Evolutionary conservation across 2,329 filamentous ascomycete species (phyloP), one percentile per base, ranked within the genome.

Genomic region (Sphaerulina populicola): DNA sequence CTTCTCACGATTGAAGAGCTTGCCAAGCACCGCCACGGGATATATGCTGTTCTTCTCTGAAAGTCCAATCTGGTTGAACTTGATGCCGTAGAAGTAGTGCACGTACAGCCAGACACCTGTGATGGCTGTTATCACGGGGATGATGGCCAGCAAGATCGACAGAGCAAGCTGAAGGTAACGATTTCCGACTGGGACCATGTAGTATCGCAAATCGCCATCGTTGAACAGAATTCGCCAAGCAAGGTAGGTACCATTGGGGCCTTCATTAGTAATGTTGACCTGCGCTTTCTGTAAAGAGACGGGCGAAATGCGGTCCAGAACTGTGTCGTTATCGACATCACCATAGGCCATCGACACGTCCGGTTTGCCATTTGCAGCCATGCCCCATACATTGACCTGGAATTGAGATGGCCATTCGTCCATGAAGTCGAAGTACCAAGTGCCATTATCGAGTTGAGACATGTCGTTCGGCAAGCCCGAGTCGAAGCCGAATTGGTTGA

Each of bases 381-480:
- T 79, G 46, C 81, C 82, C 81, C 82, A 85, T 4, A 82, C 72
- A 57, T 83, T 85, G 52, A 83, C 68, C 60, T 83, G 80, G 50
- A 80, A 75, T 43, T 75, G 68, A 2, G 77, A 75, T 5, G 81
- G 81, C 76, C 79, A 85, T 61, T 85, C 81, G 3, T 74, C 71
- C 73, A 82, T 77, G 53, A 83, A 79, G 55, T 79, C 72, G 58
- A 77, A 78, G 15, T 72, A 68, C 82, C 82, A 85, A 2, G 69
- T 66, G 46, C 79, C 71, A 15, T 67, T 64, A 5, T 69, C 66
- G 29, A 72, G 69, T 40, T 78, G 72, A 15, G 69, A 62, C 68
- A 83, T 76, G 5, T 67, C 56, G 49, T 81, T 81, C 2, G 70
- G 63, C 15, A 83, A 61, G 2, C 82, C 81, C 21, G 74, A 71